These are phyloP conservation scores for Aspergillus spinulosporus DNA, from an alignment of 2,329 filamentous ascomycete species.

Conservation along the genomic window DNA sequence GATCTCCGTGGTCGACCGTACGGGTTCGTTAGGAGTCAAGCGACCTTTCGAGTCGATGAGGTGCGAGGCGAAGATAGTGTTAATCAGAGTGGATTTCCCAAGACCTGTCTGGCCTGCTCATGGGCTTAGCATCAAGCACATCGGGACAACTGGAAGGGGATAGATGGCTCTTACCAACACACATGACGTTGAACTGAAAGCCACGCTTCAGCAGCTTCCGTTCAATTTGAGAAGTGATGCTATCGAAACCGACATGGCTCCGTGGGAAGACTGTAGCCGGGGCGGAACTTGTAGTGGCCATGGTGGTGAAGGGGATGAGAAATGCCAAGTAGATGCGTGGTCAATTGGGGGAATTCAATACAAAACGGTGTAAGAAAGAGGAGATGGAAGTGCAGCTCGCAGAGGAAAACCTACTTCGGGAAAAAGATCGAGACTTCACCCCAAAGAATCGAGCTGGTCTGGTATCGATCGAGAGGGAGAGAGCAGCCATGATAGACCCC, in stretches of 20 bases:
- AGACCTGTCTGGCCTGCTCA: conserved; percentile 88
- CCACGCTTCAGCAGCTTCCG: conserved; percentile 99
- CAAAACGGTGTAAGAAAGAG: conserved; percentile 8
- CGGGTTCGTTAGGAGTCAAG: conserved; percentile 85
- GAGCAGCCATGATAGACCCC: conserved; percentile 23
- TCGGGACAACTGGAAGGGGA: background rate
- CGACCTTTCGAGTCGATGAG: conserved; percentile 98
- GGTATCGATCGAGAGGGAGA: conserved; percentile 18
- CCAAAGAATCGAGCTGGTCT: conserved; percentile 17
- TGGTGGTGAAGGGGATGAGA: conserved; percentile 48
- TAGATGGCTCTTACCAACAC: conserved; percentile 74
- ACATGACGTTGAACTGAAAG: conserved; percentile 99
- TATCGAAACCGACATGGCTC: conserved; percentile 99
- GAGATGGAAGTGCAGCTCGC: conserved; percentile 16
- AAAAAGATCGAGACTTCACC: conserved; percentile 16
- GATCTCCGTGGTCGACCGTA: conserved; percentile 95
- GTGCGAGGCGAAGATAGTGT: conserved; percentile 99
- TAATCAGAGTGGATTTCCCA: conserved; percentile 98
- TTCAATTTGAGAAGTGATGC: conserved; percentile 99
- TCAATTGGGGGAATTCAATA: conserved; percentile 24
- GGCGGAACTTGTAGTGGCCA: conserved; percentile 62
- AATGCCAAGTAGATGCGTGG: conserved; percentile 23
- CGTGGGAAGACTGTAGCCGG: conserved; percentile 71
- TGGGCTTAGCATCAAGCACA: conserved; percentile 7
- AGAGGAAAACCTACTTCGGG: conserved; percentile 14